Conservation (phyloP, 345 rosid species). For the Citropsis articulata region DNA sequence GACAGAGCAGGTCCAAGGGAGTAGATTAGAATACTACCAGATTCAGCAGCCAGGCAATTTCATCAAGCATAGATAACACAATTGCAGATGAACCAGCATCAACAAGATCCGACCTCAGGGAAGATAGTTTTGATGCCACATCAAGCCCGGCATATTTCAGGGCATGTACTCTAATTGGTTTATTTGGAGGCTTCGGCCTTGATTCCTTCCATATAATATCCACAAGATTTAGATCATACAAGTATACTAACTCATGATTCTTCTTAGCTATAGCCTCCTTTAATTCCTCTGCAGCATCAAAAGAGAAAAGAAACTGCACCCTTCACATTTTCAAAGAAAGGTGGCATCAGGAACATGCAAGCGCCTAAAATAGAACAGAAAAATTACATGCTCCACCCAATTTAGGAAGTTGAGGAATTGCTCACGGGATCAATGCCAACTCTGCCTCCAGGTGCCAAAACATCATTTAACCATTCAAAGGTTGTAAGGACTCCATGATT, state of each 20-base stretch:
- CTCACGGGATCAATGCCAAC: constrained; percentile 97
- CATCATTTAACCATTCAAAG: constrained; percentile 87
- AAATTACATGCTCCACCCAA: neutral
- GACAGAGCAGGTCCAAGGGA: neutral
- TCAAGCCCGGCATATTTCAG: constrained; percentile 85
- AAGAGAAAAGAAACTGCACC: constrained; percentile 98
- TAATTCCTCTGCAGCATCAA: constrained; percentile 91
- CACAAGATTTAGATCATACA: constrained; percentile 70
- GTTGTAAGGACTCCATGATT: constrained; percentile 79
- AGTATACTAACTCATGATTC: constrained; percentile 77
- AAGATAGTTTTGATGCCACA: constrained; percentile 63
- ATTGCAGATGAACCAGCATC: constrained; percentile 78
- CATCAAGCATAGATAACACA: constrained; percentile 92
- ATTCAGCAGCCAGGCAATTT: constrained; percentile 93
- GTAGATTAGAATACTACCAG: constrained; percentile 47
- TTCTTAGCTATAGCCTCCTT: constrained; percentile 71
- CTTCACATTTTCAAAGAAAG: constrained; percentile 57
- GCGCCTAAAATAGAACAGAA: neutral
- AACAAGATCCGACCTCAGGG: constrained; percentile 63
- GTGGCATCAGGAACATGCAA: constrained; percentile 36
- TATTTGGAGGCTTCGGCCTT: constrained; percentile 78
- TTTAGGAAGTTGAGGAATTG: constrained; percentile 31
- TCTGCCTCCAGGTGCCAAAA: constrained; percentile 80
- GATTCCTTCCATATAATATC: constrained; percentile 90
- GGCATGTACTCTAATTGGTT: constrained; percentile 76